Conservation (phyloP, 2,329 filamentous ascomycete species). For the Leptographium lundbergii region DNA sequence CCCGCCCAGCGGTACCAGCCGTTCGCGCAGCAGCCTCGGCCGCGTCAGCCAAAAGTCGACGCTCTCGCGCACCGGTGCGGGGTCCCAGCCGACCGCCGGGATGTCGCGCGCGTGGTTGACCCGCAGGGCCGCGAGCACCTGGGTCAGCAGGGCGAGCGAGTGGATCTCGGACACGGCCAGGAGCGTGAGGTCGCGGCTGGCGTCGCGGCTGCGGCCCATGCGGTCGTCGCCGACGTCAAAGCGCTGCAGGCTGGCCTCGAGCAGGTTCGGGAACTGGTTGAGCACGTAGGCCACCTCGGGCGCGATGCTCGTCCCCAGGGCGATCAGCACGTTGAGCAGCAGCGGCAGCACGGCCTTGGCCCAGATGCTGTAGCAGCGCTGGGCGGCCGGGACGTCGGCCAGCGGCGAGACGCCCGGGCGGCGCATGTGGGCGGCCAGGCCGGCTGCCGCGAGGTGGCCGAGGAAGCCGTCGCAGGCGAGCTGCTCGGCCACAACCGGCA, state of each 20-base stretch:
- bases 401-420: conserved; percentile 63
- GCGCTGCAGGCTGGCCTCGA: conserved; percentile 57
- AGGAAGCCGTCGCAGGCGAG: conserved; percentile 80
- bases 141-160: conserved; percentile 61
- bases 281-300: conserved; percentile 78
- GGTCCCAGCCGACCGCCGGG: conserved; percentile 56
- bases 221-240: conserved; percentile 40
- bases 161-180: conserved; percentile 66
- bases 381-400: conserved; percentile 52
- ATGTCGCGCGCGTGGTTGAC: conserved; percentile 59
- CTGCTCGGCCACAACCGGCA: conserved; percentile 74
- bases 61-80: conserved; percentile 59
- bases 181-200: conserved; percentile 40
- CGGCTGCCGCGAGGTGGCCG: conserved; percentile 65
- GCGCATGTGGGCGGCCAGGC: conserved; percentile 65
- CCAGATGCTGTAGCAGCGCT: conserved; percentile 83
- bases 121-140: conserved; percentile 56
- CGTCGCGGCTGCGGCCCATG: no score
- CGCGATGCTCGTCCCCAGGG: conserved; percentile 69
- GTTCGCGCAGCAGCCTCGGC: conserved; percentile 54
- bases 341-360: conserved; percentile 75
- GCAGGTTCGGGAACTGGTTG: conserved; percentile 74
- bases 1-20: conserved; percentile 60
- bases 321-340: conserved; percentile 74
- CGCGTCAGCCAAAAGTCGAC: conserved; percentile 70